Evolutionary conservation across 345 rosid species (phyloP).

Genomic region (Populus deltoides): DNA sequence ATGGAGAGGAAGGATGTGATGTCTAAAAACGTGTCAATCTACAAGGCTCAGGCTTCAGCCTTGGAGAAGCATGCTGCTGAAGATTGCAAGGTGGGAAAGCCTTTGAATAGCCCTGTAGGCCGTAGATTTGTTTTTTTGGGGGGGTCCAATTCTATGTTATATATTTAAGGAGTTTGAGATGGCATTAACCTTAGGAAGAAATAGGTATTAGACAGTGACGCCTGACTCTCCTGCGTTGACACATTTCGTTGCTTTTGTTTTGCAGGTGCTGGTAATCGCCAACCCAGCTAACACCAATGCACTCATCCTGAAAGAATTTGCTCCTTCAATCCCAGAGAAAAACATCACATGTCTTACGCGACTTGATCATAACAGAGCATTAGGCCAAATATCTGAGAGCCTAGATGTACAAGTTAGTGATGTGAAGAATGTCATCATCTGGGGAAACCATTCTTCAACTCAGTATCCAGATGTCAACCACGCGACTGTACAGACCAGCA

Average conservation of each 20-base stretch:
- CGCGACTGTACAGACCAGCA: conserved; percentile 41
- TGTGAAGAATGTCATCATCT: conserved; percentile 67
- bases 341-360: conserved; percentile 83
- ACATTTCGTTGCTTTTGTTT: not conserved
- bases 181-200: not conserved
- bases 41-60: conserved; percentile 83
- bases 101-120: not conserved
- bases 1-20: conserved; percentile 80
- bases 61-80: conserved; percentile 67
- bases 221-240: not conserved
- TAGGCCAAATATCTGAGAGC: conserved; percentile 64
- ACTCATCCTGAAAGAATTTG: conserved; percentile 68
- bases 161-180: not conserved
- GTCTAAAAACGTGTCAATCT: conserved; percentile 62
- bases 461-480: conserved; percentile 86
- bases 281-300: conserved; percentile 95
- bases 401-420: conserved; percentile 50
- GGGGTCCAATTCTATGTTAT: not conserved
- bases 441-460: conserved; percentile 95
- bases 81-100: conserved; percentile 56
- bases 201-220: not conserved
- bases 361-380: conserved; percentile 82
- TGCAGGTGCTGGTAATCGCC: conserved; percentile 67
- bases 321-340: conserved; percentile 75
- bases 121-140: not conserved